Base-by-base conservation (phyloP, 305 asterid genomes). In the Andrographis paniculata region DNA sequence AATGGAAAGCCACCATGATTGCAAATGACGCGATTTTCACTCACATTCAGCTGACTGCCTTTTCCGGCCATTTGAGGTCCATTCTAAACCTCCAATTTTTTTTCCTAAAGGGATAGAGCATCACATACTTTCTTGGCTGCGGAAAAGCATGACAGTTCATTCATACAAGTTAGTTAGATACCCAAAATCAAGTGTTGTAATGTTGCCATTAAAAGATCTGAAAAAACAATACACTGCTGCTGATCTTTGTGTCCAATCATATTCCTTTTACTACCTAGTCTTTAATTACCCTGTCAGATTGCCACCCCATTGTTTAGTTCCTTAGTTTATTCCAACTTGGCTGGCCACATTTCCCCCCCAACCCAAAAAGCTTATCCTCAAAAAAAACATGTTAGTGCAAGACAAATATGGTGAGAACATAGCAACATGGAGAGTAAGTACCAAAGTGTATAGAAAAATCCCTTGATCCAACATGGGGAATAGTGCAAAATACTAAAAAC, bases 391-490 rank as follows among this genome's bases (percentile, higher is more conserved):
- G n/a, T 28, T 24, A 20, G 38, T 49, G 30, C 17, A 17, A 22
- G 61, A 38, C 42, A 28, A 36, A 6, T 38, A 8, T 28, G 6
- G 11, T 4, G 12, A 15, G 22, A 28, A 58, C 22, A 36, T 11
- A 11, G 56, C 56, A 46, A 3, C 38, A 61, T 61, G 22, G 52
- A 49, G 9, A 48, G 57, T 54, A 54, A 56, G 28, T 39, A 46
- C 19, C 21, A 41, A 53, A n/a, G 40, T 53, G 5, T 10, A 35
- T 10, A 6, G 1, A 35, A 61, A 43, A 16, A 47, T 43, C 15
- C 43, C 58, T 45, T 40, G 66, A 73, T 69, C 59, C 44, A 52
- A 56, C 64, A 49, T 43, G 9, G 62, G 19, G 66, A 52, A 62
- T 39, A 41, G 69, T 52, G 76, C 63, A 40, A 44, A 41, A 55